These are phyloP conservation scores for Fusarium domesticum DNA, from an alignment of 2,329 filamentous ascomycete species.

Conservation along the genomic window DNA sequence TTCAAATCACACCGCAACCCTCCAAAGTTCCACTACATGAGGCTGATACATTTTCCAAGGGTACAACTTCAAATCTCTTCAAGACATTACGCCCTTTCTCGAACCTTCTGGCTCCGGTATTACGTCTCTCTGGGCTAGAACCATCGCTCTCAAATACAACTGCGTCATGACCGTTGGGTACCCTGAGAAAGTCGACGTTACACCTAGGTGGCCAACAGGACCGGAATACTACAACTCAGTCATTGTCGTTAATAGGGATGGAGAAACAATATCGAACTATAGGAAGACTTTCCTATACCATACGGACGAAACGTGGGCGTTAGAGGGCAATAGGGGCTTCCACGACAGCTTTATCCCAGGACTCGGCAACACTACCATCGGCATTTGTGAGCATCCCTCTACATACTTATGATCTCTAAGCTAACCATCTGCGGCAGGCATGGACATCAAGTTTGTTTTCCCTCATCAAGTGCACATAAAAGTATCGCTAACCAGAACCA, in stretches of 20 bases:
- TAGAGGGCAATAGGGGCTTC: conserved; percentile 53
- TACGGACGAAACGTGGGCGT: conserved; percentile 60
- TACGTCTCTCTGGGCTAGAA: conserved; percentile 68
- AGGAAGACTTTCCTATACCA: conserved; percentile 58
- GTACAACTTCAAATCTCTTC: conserved; percentile 72
- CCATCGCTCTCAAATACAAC: conserved; percentile 61
- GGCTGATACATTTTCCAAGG: conserved; percentile 42
- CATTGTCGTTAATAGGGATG: conserved; percentile 55
- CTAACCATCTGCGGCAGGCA: conserved; percentile 10
- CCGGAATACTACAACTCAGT: conserved; percentile 55
- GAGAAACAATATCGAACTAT: conserved; percentile 59
- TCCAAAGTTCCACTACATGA: background rate
- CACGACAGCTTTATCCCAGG: conserved; percentile 43
- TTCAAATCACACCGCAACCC: too few species aligned
- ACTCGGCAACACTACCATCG: conserved; percentile 53
- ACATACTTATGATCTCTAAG: background rate
- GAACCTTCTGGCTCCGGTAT: conserved; percentile 65
- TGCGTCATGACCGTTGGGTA: conserved; percentile 72
- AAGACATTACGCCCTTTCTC: conserved; percentile 65
- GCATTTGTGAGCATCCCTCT: conserved; percentile 47
- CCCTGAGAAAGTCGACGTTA: conserved; percentile 62
- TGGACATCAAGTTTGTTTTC: conserved; percentile 56
- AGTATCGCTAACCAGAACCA: conserved; percentile 14
- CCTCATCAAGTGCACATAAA: background rate
- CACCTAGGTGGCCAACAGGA: conserved; percentile 46